phyloP scores from a whole-genome alignment of 305 asterid genomes.

The Nicotiana rustica region DNA sequence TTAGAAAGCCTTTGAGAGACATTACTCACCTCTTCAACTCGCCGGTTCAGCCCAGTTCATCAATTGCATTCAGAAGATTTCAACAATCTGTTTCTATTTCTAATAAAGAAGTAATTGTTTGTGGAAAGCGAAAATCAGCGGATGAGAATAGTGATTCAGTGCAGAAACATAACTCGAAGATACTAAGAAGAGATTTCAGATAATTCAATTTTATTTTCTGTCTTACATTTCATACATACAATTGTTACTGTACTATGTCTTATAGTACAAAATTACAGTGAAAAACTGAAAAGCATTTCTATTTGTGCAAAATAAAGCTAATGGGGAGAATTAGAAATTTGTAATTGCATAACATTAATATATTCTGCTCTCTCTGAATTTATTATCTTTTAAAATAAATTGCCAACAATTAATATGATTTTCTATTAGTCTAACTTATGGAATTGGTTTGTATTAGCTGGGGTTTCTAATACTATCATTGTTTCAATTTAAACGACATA shows the following conservation, averaged over 20 bases:
- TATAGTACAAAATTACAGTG: neutral
- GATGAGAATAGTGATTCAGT: neutral
- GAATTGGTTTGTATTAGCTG: no score
- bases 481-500: no score
- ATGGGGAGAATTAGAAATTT: neutral
- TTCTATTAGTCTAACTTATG: no score
- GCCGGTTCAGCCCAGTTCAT: constrained; percentile 10
- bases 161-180: neutral
- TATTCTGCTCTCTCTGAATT: no score
- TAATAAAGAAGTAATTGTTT: neutral
- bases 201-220: neutral
- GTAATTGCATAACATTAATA: neutral
- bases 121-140: constrained; percentile 8
- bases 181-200: constrained; percentile 26
- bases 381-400: no score
- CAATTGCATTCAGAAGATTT: neutral
- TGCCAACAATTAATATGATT: no score
- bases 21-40: constrained; percentile 5
- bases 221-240: no score
- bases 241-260: no score
- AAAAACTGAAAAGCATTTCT: neutral
- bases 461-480: no score
- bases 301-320: neutral
- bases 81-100: neutral
- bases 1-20: constrained; percentile 32